Evolutionary conservation across 1,284 basidiomycete genomes (phyloP).

Genomic region (Austroboletus olivaceoglutinosus): DNA sequence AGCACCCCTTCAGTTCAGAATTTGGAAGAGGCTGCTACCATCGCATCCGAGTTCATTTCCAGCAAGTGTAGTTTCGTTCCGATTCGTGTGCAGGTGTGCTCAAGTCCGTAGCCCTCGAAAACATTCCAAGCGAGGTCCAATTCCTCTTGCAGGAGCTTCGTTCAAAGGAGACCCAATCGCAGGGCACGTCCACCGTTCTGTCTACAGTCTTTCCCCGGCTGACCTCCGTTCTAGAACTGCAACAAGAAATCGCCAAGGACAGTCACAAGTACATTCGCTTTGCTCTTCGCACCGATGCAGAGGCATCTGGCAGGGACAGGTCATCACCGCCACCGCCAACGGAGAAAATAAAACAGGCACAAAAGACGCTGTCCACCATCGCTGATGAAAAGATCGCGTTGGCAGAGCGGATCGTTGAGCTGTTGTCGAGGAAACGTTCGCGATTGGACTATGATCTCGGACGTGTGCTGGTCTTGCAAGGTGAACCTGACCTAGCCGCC

Average conservation of each 20-base stretch:
- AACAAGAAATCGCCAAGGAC: conserved; percentile 54
- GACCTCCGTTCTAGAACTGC: conserved; percentile 41
- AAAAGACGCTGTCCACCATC: conserved; percentile 37
- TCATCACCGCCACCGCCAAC: conserved; percentile 31
- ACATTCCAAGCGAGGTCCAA: conserved; percentile 70
- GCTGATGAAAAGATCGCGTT: conserved; percentile 55
- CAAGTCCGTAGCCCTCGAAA: conserved; percentile 56
- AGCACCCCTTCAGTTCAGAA: conserved; percentile 37
- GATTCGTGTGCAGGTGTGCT: background rate
- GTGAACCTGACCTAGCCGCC: conserved; percentile 43
- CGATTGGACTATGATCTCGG: conserved; percentile 56
- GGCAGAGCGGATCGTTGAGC: conserved; percentile 51
- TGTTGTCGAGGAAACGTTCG: conserved; percentile 52
- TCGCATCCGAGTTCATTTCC: conserved; percentile 67
- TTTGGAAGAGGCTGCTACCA: conserved; percentile 62
- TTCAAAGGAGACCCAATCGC: conserved; percentile 50
- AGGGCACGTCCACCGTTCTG: conserved; percentile 39
- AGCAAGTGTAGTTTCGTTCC: conserved; percentile 44
- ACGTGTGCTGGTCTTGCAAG: conserved; percentile 54
- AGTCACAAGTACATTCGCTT: conserved; percentile 53
- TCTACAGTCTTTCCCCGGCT: background rate
- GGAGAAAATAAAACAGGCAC: conserved; percentile 30
- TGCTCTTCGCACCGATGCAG: conserved; percentile 38
- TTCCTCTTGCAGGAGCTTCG: conserved; percentile 72
- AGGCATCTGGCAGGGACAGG: conserved; percentile 22